These are phyloP conservation scores for Lachancea fermentati DNA, from an alignment of 805 yeast genomes.

Conservation along the genomic window DNA sequence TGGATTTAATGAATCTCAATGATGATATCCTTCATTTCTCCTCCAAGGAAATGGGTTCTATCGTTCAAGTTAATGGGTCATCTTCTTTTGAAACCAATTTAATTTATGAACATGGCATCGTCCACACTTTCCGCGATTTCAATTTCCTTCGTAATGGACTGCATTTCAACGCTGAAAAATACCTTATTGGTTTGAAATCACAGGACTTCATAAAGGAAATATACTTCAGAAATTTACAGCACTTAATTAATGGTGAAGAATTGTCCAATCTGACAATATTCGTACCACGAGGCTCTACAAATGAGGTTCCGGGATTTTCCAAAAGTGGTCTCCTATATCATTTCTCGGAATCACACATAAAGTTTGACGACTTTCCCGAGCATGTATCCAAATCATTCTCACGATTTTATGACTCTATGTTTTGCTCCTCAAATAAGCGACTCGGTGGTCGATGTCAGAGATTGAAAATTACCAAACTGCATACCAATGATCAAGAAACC, in stretches of 20 bases:
- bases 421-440: slow-evolving; percentile 46
- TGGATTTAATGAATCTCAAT: slow-evolving; percentile 22
- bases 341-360: slow-evolving; percentile 35
- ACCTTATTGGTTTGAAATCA: slow-evolving; percentile 53
- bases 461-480: slow-evolving; percentile 39
- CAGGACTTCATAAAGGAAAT: slow-evolving; percentile 66
- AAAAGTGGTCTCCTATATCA: slow-evolving; percentile 52
- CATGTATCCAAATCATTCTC: slow-evolving; percentile 5
- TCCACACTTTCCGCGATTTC: slow-evolving; percentile 41
- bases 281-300: slow-evolving; percentile 38
- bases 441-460: slow-evolving; percentile 64
- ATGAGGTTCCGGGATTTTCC: slow-evolving; percentile 31
- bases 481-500: slow-evolving; percentile 17
- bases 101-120: slow-evolving; percentile 42
- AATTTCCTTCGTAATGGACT: slow-evolving; percentile 25
- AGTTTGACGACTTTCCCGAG: slow-evolving; percentile 17
- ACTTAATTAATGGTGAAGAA: slow-evolving; percentile 50
- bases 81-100: slow-evolving; percentile 33
- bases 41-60: slow-evolving; percentile 30
- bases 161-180: slow-evolving; percentile 49
- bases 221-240: slow-evolving; percentile 49
- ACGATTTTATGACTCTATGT: slow-evolving; percentile 43
- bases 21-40: slow-evolving; percentile 19
- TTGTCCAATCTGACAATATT: slow-evolving; percentile 54
- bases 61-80: slow-evolving; percentile 33